phyloP scores from a whole-genome alignment of 2,329 filamentous ascomycete species.

The Scedosporium minutisporum region DNA sequence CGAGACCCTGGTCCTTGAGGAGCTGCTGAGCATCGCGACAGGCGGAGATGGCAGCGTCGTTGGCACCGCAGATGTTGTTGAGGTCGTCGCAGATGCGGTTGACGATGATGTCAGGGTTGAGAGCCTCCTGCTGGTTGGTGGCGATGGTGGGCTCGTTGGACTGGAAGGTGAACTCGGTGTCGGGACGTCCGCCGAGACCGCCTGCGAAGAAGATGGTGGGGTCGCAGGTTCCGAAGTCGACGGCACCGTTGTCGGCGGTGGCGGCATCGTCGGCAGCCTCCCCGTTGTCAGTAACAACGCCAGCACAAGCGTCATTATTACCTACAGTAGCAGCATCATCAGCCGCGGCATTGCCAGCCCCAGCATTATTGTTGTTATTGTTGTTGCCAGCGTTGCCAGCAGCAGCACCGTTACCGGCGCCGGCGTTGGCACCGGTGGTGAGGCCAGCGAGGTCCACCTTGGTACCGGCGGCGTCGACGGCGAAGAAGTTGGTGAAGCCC shows the following conservation, averaged over 20 bases:
- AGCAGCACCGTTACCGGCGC: conserved; percentile 1
- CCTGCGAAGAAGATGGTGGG: conserved; percentile 51
- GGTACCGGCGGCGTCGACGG: conserved; percentile 21
- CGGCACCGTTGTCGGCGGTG: conserved; percentile 9
- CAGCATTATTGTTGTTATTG: conserved; percentile 10
- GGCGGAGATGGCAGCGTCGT: conserved; percentile 44
- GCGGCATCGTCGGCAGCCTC: conserved; percentile 12
- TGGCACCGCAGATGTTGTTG: conserved; percentile 55
- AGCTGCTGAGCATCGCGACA: conserved; percentile 41
- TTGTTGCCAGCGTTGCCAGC: conserved; percentile 6
- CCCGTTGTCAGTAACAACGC: conserved; percentile 19
- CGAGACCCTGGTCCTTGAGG: conserved; percentile 10
- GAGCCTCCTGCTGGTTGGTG: conserved; percentile 51
- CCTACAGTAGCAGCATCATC: conserved; percentile 9
- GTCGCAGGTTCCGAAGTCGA: conserved; percentile 44
- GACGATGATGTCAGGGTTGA: conserved; percentile 66
- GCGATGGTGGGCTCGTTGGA: conserved; percentile 52
- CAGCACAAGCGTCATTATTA: conserved; percentile 12
- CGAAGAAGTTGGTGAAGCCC: conserved; percentile 54
- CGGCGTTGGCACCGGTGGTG: conserved; percentile 14
- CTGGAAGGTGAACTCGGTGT: conserved; percentile 58
- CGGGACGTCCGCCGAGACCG: conserved; percentile 45
- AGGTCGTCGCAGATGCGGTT: conserved; percentile 64
- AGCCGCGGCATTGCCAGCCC: conserved; percentile 6
- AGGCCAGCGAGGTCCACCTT: conserved; percentile 20